Conservation (phyloP, 148 eudicot species). For the Cornus kousa region DNA sequence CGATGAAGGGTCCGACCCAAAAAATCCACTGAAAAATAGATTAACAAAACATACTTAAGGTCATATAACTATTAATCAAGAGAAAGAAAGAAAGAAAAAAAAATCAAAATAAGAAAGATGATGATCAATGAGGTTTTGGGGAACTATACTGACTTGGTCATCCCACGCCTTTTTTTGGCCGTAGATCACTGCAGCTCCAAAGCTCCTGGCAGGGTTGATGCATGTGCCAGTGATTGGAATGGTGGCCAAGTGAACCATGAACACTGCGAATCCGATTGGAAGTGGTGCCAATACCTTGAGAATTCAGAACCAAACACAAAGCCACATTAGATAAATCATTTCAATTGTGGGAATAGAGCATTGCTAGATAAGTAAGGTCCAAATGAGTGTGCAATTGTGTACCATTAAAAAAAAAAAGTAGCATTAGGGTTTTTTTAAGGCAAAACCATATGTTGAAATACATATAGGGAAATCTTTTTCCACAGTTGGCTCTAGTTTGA, state of each 20-base stretch:
- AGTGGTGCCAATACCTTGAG: conserved; percentile 33
- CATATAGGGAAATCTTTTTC: too few relatives aligned
- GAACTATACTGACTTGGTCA: conserved; percentile 22
- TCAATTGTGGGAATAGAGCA: not conserved
- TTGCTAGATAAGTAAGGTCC: too few relatives aligned
- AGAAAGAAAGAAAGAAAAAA: not conserved
- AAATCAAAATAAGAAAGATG: too few relatives aligned
- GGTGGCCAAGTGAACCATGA: conserved; percentile 34
- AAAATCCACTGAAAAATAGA: conserved; percentile 36
- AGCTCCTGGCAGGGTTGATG: conserved; percentile 33
- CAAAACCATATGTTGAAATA: too few relatives aligned
- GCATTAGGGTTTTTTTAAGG: too few relatives aligned
- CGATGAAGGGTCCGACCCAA: conserved; percentile 52
- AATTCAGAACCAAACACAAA: not conserved
- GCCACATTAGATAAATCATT: not conserved
- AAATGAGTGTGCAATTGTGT: too few relatives aligned
- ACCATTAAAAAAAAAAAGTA: too few relatives aligned
- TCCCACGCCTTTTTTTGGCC: conserved; percentile 23
- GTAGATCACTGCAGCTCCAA: conserved; percentile 32
- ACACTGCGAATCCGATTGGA: conserved; percentile 33
- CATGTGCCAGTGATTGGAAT: conserved; percentile 34
- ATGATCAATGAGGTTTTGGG: not conserved
- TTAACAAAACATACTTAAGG: too few relatives aligned
- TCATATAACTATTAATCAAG: too few relatives aligned
- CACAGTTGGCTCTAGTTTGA: too few relatives aligned